A percentile compares a stretch with the other conserved stretches of the same genome.
Evolutionary conservation across 352 stramenopile genomes (phyloP).

Genomic region (Thalassiosira oceanica): DNA sequence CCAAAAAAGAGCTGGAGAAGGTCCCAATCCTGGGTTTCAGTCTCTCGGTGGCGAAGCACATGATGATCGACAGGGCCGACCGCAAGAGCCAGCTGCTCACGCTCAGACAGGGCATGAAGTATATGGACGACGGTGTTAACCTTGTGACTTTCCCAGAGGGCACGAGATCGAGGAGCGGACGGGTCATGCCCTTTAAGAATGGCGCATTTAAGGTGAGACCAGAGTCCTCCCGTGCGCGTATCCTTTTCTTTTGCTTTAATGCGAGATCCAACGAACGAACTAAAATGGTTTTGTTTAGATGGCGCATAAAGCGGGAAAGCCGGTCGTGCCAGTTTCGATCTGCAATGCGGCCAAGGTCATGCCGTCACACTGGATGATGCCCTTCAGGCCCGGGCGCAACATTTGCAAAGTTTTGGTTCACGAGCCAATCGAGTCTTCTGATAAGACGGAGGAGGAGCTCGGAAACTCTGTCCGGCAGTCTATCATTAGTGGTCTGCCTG

Average conservation of each 20-base stretch:
- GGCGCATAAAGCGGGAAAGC: constrained; percentile 66
- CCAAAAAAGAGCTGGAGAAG: constrained; percentile 76
- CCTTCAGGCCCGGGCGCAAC: constrained; percentile 54
- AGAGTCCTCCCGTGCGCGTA: too few species aligned
- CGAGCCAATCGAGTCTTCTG: constrained; percentile 56
- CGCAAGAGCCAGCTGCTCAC: constrained; percentile 64
- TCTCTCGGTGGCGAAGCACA: constrained; percentile 65
- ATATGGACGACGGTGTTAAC: constrained; percentile 60
- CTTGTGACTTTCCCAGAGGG: constrained; percentile 79
- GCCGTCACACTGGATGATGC: constrained; percentile 54
- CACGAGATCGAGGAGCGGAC: constrained; percentile 50
- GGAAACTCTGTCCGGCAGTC: constrained; percentile 33
- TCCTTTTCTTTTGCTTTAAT: too few species aligned
- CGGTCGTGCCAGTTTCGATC: constrained; percentile 73
- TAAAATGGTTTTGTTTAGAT: too few species aligned
- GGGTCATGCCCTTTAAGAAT: constrained; percentile 73
- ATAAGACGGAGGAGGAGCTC: constrained; percentile 67
- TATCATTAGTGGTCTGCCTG: constrained; percentile 57
- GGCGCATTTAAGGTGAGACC: too few species aligned
- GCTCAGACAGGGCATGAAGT: constrained; percentile 69
- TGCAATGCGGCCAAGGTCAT: constrained; percentile 72
- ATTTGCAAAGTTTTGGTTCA: constrained; percentile 73
- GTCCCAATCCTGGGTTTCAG: constrained; percentile 75
- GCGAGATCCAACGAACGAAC: too few species aligned
- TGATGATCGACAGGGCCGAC: constrained; percentile 72